Evolutionary conservation across 73 alveolate species (phyloP).

Genomic region (Urostyla sp.): DNA sequence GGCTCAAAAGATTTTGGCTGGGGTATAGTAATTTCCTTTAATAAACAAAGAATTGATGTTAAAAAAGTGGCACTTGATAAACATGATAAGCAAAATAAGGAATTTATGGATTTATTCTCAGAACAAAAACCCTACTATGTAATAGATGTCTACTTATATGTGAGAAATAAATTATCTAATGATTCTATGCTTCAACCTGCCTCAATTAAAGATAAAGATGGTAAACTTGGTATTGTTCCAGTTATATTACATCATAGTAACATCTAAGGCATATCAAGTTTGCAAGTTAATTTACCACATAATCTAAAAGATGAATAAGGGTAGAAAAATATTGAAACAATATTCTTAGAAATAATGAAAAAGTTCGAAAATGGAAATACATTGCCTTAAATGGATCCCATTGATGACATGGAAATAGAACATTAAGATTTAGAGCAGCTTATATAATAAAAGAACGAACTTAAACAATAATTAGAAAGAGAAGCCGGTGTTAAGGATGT

Average conservation of each 20-base stretch:
- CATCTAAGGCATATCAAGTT: conserved; percentile 44
- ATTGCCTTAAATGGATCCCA: conserved; percentile 69
- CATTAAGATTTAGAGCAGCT: conserved; percentile 75
- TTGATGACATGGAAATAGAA: conserved; percentile 95
- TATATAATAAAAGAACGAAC: conserved; percentile 35
- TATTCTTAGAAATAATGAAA: conserved; percentile 69
- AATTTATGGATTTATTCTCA: conserved; percentile 66
- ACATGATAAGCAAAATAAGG: conserved; percentile 60
- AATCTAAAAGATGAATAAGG: conserved; percentile 53
- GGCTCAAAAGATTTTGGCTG: conserved; percentile 92
- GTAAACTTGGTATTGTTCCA: conserved; percentile 70
- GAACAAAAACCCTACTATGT: conserved; percentile 42
- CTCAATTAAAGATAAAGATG: conserved; percentile 42
- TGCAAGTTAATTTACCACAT: conserved; percentile 64
- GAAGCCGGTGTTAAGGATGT: conserved; percentile 6
- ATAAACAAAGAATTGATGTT: conserved; percentile 71
- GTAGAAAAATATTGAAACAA: conserved; percentile 59
- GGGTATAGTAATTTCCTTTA: conserved; percentile 84
- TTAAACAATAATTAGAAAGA: conserved; percentile 58
- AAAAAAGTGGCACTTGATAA: conserved; percentile 61
- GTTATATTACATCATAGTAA: conserved; percentile 68
- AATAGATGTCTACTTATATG: conserved; percentile 63
- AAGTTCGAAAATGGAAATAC: conserved; percentile 49
- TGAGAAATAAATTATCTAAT: conserved; percentile 48
- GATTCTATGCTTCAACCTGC: conserved; percentile 68